Conservation (phyloP, 306 rosid species). For the Carpinus fangiana region DNA sequence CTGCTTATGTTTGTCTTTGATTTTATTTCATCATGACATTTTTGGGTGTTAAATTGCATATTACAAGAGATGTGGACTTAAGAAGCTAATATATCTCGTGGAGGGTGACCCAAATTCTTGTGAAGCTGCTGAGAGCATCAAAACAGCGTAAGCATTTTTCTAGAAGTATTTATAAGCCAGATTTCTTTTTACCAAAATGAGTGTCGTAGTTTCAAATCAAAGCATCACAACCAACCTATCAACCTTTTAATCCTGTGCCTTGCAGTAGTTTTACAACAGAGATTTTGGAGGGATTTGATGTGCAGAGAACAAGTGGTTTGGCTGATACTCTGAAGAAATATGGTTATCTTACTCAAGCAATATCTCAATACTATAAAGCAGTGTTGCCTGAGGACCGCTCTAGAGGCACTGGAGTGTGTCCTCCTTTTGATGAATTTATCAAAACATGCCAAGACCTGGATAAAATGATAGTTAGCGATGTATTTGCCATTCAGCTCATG, state of each 20-base stretch:
- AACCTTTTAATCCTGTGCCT: slow-evolving; percentile 15
- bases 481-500: slow-evolving; percentile 93
- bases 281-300: slow-evolving; percentile 92
- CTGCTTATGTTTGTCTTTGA: not conserved
- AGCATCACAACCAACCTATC: slow-evolving; percentile 4
- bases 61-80: slow-evolving; percentile 86
- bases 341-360: slow-evolving; percentile 82
- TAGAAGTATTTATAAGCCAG: not conserved
- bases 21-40: slow-evolving; percentile 20
- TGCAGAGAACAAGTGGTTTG: slow-evolving; percentile 85
- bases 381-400: slow-evolving; percentile 42
- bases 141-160: slow-evolving; percentile 74
- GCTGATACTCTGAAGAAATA: slow-evolving; percentile 88
- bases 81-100: slow-evolving; percentile 88
- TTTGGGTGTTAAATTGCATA: slow-evolving; percentile 28
- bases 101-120: slow-evolving; percentile 96
- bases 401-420: slow-evolving; percentile 47
- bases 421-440: slow-evolving; percentile 63
- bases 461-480: slow-evolving; percentile 84
- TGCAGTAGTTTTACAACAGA: slow-evolving; percentile 95
- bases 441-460: slow-evolving; percentile 76
- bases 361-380: slow-evolving; percentile 66
- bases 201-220: not conserved
- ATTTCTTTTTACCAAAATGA: not conserved
- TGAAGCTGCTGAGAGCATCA: slow-evolving; percentile 92